phyloP scores from a whole-genome alignment of 116 monocot genomes.

The Zostera marina region DNA sequence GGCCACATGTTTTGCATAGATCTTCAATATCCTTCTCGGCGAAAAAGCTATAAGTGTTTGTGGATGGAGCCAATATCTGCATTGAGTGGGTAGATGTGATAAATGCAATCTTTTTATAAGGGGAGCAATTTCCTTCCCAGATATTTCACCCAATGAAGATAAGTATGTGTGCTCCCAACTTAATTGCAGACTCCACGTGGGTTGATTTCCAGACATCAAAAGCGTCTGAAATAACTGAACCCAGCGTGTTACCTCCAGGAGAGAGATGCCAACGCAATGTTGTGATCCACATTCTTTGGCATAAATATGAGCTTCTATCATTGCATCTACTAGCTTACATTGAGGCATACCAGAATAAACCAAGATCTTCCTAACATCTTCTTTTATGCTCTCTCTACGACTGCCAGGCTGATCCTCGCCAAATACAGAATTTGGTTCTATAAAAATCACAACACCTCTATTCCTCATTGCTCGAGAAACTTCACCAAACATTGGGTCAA shows the following conservation, averaged over 20 bases:
- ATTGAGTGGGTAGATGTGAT: slow-evolving; percentile 10
- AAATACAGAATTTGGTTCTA: slow-evolving; percentile 23
- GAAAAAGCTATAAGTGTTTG: slow-evolving; percentile 52
- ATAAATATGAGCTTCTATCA: slow-evolving; percentile 63
- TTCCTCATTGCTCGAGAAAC: slow-evolving; percentile 96
- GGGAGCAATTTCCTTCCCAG: slow-evolving; percentile 26
- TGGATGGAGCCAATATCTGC: slow-evolving; percentile 44
- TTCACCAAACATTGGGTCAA: slow-evolving; percentile 84
- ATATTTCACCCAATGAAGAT: slow-evolving; percentile 60
- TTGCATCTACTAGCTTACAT: slow-evolving; percentile 36
- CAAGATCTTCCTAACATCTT: slow-evolving; percentile 43
- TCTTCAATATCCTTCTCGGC: slow-evolving; percentile 75
- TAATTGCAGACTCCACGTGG: slow-evolving; percentile 71
- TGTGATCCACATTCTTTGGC: slow-evolving; percentile 30
- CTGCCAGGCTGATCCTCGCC: slow-evolving; percentile 2
- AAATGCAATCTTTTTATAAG: slow-evolving; percentile 39
- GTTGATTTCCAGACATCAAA: slow-evolving; percentile 63
- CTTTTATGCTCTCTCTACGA: slow-evolving; percentile 13
- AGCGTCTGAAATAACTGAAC: slow-evolving; percentile 82
- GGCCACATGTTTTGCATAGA: slow-evolving; percentile 78
- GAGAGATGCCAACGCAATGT: slow-evolving; percentile 55
- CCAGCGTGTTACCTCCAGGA: slow-evolving; percentile 76
- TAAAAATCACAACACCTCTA: slow-evolving; percentile 81
- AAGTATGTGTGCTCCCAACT: slow-evolving; percentile 92
- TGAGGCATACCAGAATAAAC: slow-evolving; percentile 43